A percentile compares a stretch with the other conserved stretches of the same genome.
phyloP scores from a whole-genome alignment of 2,329 filamentous ascomycete genomes.

The Fusarium annulatum region DNA sequence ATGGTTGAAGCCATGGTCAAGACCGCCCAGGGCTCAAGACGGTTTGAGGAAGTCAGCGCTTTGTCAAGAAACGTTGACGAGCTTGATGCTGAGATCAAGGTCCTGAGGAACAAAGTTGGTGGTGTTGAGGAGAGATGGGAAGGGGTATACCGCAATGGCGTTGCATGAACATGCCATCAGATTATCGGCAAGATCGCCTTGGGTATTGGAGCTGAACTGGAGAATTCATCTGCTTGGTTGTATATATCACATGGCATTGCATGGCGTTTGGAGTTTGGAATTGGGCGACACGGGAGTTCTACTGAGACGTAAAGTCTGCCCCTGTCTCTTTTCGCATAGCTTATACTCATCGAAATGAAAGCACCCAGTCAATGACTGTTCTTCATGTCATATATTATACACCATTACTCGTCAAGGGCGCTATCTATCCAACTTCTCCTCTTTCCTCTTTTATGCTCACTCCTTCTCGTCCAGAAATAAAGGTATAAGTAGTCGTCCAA shows the following conservation, averaged over 20 bases:
- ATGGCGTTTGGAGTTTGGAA: conserved; percentile 48
- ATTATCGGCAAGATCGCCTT: not conserved
- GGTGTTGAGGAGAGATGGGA: conserved; percentile 72
- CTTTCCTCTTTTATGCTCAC: conserved; percentile 3
- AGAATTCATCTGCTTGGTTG: not conserved
- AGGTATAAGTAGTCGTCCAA: conserved; percentile 22
- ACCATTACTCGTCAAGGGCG: conserved; percentile 24
- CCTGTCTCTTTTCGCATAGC: not conserved
- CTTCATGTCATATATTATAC: conserved; percentile 28
- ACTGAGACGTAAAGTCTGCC: conserved; percentile 6
- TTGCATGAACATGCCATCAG: conserved; percentile 15
- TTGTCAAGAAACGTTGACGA: conserved; percentile 85
- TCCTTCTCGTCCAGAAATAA: not conserved
- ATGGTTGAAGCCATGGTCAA: conserved; percentile 88
- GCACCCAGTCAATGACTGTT: conserved; percentile 19
- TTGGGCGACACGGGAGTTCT: conserved; percentile 7
- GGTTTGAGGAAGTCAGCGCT: conserved; percentile 88
- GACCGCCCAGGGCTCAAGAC: conserved; percentile 77
- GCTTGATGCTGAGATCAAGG: conserved; percentile 80
- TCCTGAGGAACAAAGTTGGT: conserved; percentile 71
- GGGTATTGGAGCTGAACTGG: not conserved
- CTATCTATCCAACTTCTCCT: not conserved
- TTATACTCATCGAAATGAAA: not conserved
- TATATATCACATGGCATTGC: conserved; percentile 47
- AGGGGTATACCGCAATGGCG: conserved; percentile 58